Evolutionary conservation across 768 basidiomycete species (phyloP).

Genomic region (Tubosaeta sp.): DNA sequence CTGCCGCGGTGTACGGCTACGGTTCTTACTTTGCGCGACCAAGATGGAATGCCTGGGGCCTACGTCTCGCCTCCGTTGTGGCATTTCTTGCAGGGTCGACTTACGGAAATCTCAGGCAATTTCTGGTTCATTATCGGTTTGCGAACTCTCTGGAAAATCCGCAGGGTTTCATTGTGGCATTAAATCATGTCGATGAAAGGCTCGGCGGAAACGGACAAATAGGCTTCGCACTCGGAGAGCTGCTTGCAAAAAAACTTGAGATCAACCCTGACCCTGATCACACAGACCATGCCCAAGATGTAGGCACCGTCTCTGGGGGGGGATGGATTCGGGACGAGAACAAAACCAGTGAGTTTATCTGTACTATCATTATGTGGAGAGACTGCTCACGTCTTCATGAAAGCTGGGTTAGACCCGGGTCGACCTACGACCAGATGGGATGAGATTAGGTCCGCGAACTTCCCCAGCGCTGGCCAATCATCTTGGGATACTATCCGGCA

Average conservation of each 20-base stretch:
- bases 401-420: conserved; percentile 4
- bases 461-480: conserved; percentile 40
- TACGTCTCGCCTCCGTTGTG: conserved; percentile 20
- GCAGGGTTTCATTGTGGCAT: conserved; percentile 26
- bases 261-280: conserved; percentile 3
- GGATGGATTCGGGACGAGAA: conserved; percentile 12
- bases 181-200: conserved; percentile 28
- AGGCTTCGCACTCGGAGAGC: conserved; percentile 21
- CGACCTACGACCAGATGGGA: conserved; percentile 51
- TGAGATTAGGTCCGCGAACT: conserved; percentile 56
- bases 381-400: conserved; percentile 2
- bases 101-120: conserved; percentile 32
- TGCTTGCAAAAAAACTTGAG: conserved; percentile 19
- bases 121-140: conserved; percentile 27
- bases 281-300: conserved; percentile 1
- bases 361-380: not conserved
- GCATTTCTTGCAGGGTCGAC: conserved; percentile 28
- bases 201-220: conserved; percentile 30
- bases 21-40: conserved; percentile 25
- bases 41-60: conserved; percentile 25
- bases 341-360: conserved; percentile 11
- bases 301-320: conserved; percentile 12
- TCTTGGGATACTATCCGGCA: conserved; percentile 70
- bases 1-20: conserved; percentile 25
- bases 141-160: conserved; percentile 30